Base-by-base conservation (phyloP, 495 filamentous ascomycete species). In the Aspergillus kassunensis region DNA sequence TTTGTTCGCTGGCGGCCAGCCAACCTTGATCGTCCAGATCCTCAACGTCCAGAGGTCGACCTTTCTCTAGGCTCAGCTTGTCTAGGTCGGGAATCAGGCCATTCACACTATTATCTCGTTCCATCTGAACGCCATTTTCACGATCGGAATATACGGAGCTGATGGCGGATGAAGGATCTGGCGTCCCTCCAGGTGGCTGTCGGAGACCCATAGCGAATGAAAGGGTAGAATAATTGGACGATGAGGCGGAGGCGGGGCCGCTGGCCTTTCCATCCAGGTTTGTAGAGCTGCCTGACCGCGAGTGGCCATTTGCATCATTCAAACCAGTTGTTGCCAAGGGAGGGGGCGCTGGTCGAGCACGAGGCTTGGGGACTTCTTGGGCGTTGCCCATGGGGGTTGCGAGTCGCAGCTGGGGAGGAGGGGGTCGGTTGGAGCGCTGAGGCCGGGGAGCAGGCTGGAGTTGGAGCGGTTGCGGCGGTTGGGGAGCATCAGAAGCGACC, bases 21-120 rank as follows among this genome's bases (percentile, higher is more conserved):
- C 95, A 98, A 11, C 90, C 89, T 43, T 91, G 88, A 62, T 97
- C 91, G 68, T 97, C 90, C 52, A 98, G 68, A 58, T 97, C 90
- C 47, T 96, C 91, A 12, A 95, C 91, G 68, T 98, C 93, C 23
- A 92, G 64, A 13, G 83, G 83, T 54, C 84, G 75, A 27, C 89
- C 90, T 69, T 86, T 91, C 59, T 95, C 90, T 25, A 91, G 54
- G 47, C 79, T 86, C 54, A 90, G 69, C 68, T 85, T 83, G 60
- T 88, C 86, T 35, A 93, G 77, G 63, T 86, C 84, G 18, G 87
- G 85, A 21, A 90, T 71, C 48, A 87, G 60, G 10, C 76, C 72
- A 53, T 79, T 81, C 56, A 79, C 76, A 62, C 87, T 89, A 48
- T 81, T 82, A 40, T 92, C 90, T 40, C 87, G 70, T 59, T 91